phyloP scores from a whole-genome alignment of 768 basidiomycete species.

The Leccinum fibrillosum region DNA sequence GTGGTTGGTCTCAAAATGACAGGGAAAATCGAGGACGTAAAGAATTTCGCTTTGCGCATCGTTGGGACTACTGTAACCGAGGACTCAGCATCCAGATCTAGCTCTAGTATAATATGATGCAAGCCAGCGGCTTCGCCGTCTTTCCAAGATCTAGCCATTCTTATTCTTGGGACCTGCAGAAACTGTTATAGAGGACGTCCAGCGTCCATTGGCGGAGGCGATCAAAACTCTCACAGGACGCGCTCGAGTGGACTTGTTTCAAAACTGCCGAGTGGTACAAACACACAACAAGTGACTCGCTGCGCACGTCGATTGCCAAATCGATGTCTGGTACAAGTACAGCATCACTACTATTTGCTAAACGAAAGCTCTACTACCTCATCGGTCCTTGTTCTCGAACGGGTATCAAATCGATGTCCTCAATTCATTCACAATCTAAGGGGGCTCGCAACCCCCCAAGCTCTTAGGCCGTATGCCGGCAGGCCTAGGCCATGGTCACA shows the following conservation, averaged over 20 bases:
- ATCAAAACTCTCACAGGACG: background rate
- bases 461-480: background rate
- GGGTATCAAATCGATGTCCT: conserved; percentile 26
- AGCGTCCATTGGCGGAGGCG: background rate
- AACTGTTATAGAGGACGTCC: background rate
- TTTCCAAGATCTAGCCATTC: too few relatives aligned
- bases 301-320: conserved; percentile 15
- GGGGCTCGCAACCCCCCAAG: background rate
- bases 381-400: conserved; percentile 15
- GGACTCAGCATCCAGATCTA: too few relatives aligned
- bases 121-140: too few relatives aligned
- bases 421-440: background rate
- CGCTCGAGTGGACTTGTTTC: background rate
- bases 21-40: too few relatives aligned
- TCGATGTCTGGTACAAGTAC: conserved; percentile 8
- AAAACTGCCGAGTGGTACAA: background rate
- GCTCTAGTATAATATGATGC: too few relatives aligned
- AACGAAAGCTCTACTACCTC: conserved; percentile 15
- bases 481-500: conserved; percentile 29
- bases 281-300: background rate
- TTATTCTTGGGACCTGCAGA: too few relatives aligned
- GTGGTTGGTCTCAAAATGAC: too few relatives aligned
- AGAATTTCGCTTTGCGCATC: too few relatives aligned
- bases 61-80: too few relatives aligned
- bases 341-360: conserved; percentile 12